Conservation (phyloP, 176 grass and related monocot species). For the Lolium multiflorum region DNA sequence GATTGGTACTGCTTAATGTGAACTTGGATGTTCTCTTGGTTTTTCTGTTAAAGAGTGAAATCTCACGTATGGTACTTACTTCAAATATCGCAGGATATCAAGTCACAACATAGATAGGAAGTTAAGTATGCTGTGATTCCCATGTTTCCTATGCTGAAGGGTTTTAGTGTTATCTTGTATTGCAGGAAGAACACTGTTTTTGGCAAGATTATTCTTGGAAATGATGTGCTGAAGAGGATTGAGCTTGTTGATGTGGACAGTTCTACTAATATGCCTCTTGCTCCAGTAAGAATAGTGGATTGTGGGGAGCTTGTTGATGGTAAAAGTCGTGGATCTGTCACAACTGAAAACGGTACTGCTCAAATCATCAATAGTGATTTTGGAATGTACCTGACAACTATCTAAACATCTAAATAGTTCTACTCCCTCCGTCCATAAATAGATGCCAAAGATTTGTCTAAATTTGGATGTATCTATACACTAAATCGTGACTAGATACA, state of each 20-base stretch:
- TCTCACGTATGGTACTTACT: conserved; percentile 4
- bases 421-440: too few relatives aligned
- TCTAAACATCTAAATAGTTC: too few relatives aligned
- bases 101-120: too few relatives aligned
- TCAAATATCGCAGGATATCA: too few relatives aligned
- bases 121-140: too few relatives aligned
- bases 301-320: conserved; percentile 74
- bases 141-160: conserved; percentile 10
- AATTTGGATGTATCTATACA: too few relatives aligned
- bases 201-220: conserved; percentile 91
- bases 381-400: background rate
- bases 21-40: conserved; percentile 11
- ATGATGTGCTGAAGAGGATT: conserved; percentile 80
- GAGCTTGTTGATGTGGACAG: conserved; percentile 78
- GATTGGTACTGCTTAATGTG: background rate
- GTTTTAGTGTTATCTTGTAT: conserved; percentile 36
- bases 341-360: conserved; percentile 54
- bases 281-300: conserved; percentile 78
- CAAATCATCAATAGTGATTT: background rate
- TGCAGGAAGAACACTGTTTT: conserved; percentile 93
- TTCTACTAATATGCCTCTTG: conserved; percentile 55
- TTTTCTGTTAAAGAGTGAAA: conserved; percentile 17
- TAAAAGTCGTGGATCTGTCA: conserved; percentile 41
- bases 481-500: too few relatives aligned
- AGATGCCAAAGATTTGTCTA: too few relatives aligned